Base-by-base conservation (phyloP, 208 protist species). In the Trypanosoma boissoni region DNA sequence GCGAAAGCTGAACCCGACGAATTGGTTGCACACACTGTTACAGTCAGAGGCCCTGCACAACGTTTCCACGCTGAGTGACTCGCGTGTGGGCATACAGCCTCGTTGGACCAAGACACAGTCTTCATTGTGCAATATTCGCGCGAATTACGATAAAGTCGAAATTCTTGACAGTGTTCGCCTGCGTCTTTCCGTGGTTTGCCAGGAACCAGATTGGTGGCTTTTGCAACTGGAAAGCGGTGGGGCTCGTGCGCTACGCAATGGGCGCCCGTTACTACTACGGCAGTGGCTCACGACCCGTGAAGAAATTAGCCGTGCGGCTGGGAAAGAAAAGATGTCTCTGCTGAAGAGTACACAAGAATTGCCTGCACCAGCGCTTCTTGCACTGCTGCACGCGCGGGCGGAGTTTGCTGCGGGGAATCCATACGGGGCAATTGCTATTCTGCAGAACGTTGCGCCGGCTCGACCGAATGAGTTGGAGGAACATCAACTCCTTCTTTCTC, bases 31-130 rank as follows among this genome's bases (percentile, higher is more conserved):
- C 0, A 58, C 60, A 2, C 62, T 86, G 37, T 23, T 86, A 10
- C 64, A 72, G 2, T 68, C 74, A 18, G 79, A 91, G 58, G 76
- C 74, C n/a, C 45, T 91, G 24, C 46, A 63, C 10, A 65, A 85
- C 29, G 65, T 91, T 39, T 64, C 68, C 8, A n/a, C 34, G 20
- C 21, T 26, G 9, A 9, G 18, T 9, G 27, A 3, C 21, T n/a
- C n/a, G n/a, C n/a, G n/a, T n/a, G n/a, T n/a, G n/a, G n/a, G n/a
- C n/a, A n/a, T n/a, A n/a, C n/a, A n/a, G n/a, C n/a, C n/a, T n/a
- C n/a, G n/a, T 39, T 39, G 34, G 34, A 39, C 12, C 8, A 39
- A 6, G 34, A 39, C 6, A 39, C 34, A 39, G 34, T 6, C 34
- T 39, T 28, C 45, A 42, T 7, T 71, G 64, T 54, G 57, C 64